These are phyloP conservation scores for Rosa hybrid DNA, from an alignment of 331 rosid genomes.

Conservation along the genomic window DNA sequence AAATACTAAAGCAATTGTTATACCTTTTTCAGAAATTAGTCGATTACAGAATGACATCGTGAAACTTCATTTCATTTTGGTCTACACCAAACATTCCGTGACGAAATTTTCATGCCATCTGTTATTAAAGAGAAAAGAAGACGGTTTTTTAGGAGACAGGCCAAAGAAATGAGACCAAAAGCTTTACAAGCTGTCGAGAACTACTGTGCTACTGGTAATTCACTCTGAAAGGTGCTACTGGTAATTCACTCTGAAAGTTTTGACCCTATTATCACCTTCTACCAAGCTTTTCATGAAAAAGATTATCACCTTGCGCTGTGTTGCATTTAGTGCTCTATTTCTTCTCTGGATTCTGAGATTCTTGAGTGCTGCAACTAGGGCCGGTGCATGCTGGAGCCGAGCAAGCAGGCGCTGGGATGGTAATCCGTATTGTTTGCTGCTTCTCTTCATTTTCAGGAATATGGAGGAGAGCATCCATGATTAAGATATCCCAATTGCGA, in stretches of 20 bases:
- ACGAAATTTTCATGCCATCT: not conserved
- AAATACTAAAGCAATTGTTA: not conserved
- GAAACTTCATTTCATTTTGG: not conserved
- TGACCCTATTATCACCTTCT: not conserved
- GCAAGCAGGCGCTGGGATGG: constrained; percentile 44
- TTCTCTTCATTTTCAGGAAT: constrained; percentile 78
- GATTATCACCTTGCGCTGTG: not conserved
- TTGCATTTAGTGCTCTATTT: constrained; percentile 18
- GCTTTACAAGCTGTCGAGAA: not conserved
- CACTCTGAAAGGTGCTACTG: not conserved
- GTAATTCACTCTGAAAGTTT: not conserved
- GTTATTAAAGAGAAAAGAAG: not conserved
- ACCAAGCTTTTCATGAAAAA: not conserved
- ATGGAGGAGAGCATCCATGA: constrained; percentile 93
- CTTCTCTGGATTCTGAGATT: constrained; percentile 20
- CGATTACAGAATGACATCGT: not conserved
- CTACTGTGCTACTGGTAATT: not conserved
- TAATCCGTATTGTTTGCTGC: constrained; percentile 63
- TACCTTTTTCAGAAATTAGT: not conserved
- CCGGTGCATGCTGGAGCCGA: constrained; percentile 47
- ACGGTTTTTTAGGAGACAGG: not conserved
- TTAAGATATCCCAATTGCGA: constrained; percentile 84
- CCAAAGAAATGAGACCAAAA: not conserved
- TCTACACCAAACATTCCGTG: not conserved
- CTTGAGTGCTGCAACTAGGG: constrained; percentile 38